Conservation (phyloP, 306 rosid species). For the Cercis canadensis region DNA sequence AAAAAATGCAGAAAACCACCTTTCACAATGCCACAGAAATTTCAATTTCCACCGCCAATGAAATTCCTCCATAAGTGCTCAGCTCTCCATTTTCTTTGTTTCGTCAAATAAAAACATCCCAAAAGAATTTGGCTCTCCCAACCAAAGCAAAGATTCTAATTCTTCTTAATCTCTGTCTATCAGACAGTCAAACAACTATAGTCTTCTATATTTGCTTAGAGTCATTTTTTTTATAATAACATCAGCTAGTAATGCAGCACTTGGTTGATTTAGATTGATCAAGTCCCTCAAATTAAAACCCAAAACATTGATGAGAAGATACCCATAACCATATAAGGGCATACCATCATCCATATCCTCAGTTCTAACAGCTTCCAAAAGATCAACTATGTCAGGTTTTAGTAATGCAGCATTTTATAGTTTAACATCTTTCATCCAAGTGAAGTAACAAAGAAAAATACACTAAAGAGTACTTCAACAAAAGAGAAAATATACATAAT, state of each 20-base stretch:
- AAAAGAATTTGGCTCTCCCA: neutral
- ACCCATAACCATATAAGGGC: neutral
- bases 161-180: neutral
- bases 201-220: too few species aligned
- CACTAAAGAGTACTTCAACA: neutral
- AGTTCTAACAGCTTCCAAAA: neutral
- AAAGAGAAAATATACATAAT: neutral
- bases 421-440: constrained; percentile 26
- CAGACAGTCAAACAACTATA: too few species aligned
- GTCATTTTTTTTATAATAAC: neutral
- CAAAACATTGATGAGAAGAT: neutral
- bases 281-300: neutral
- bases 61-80: neutral
- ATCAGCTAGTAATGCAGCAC: constrained; percentile 3
- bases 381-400: constrained; percentile 5
- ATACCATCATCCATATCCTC: neutral
- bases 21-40: neutral
- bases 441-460: neutral
- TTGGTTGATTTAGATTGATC: neutral
- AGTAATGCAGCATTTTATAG: neutral
- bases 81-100: neutral
- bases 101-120: too few species aligned
- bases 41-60: neutral
- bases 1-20: neutral
- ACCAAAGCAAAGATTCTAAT: neutral